A percentile compares a stretch with the other conserved stretches of the same genome.
Evolutionary conservation across 345 rosid species (phyloP).

Genomic region (Lepidium sativum): DNA sequence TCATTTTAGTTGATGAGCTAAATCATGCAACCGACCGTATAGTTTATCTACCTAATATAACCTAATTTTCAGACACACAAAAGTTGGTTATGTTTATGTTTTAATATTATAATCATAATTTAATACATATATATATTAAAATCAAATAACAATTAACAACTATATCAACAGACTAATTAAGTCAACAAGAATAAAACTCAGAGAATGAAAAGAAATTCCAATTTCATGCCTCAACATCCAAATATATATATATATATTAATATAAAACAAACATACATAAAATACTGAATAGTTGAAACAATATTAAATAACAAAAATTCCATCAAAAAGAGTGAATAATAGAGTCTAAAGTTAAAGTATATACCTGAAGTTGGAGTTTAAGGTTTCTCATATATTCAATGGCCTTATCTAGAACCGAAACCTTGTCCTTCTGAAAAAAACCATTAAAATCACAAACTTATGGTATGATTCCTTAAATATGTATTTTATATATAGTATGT

Average conservation of each 20-base stretch:
- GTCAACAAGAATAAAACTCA: background rate
- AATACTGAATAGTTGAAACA: background rate
- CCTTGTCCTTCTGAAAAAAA: constrained; percentile 46
- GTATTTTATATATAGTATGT: no score
- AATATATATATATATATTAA: no score
- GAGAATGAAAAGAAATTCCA: no score
- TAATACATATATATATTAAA: background rate
- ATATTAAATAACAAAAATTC: background rate
- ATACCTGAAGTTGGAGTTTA: constrained; percentile 75
- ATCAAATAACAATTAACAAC: background rate
- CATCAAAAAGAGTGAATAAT: background rate
- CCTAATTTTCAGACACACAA: background rate
- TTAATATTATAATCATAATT: background rate
- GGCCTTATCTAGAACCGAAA: constrained; percentile 57
- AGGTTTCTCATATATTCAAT: constrained; percentile 60
- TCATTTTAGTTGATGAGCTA: background rate
- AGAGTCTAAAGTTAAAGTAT: background rate
- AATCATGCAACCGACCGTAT: background rate
- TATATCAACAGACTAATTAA: background rate
- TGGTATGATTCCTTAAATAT: no score
- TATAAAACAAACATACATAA: background rate
- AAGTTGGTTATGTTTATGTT: background rate
- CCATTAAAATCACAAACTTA: no score
- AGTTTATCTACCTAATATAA: background rate
- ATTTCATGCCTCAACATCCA: background rate